Evolutionary conservation across 2,329 filamentous ascomycete species (phyloP).

Genomic region (Pseudogymnoascus sp.): DNA sequence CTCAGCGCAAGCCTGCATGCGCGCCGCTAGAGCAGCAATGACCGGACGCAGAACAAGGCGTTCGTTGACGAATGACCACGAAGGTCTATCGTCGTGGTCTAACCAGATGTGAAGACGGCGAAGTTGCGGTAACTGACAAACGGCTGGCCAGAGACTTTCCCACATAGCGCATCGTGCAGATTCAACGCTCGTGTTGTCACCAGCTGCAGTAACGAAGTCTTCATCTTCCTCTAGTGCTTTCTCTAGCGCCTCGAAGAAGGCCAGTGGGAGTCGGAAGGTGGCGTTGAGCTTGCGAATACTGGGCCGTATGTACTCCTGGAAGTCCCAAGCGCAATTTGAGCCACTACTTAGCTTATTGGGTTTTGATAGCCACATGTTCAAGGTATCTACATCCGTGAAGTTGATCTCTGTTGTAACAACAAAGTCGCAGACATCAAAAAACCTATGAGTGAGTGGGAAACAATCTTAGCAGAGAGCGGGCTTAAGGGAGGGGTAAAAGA

Average conservation of each 20-base stretch:
- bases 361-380: background rate
- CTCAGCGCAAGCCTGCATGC: background rate
- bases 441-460: background rate
- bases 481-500: background rate
- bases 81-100: background rate
- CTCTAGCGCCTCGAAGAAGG: background rate
- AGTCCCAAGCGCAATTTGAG: background rate
- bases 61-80: background rate
- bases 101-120: background rate
- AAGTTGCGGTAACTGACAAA: background rate
- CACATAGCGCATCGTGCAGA: background rate
- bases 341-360: background rate
- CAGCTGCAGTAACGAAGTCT: background rate
- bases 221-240: background rate
- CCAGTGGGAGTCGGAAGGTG: background rate
- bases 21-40: background rate
- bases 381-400: background rate
- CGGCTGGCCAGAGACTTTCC: background rate
- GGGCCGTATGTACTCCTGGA: background rate
- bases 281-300: background rate
- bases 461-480: background rate
- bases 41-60: background rate
- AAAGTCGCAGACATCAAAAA: background rate
- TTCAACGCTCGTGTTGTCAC: background rate
- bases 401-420: background rate